Evolutionary conservation across 371 early-diverging fungal genomes (phyloP).

Genomic region (Mucor lusitanicus): DNA sequence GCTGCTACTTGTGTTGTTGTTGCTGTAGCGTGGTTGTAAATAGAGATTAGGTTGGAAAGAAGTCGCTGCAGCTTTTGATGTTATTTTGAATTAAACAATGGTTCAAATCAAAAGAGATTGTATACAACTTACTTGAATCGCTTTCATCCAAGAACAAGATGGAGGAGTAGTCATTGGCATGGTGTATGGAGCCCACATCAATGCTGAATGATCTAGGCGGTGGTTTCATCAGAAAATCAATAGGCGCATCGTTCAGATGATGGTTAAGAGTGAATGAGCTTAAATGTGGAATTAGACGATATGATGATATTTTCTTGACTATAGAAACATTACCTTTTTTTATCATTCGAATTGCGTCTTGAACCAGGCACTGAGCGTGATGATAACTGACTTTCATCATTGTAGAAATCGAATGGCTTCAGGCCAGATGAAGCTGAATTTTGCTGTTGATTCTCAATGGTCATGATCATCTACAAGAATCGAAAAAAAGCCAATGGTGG

Average conservation of each 20-base stretch:
- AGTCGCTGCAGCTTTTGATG: neutral
- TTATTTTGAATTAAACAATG: neutral
- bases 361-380: slow-evolving; percentile 42
- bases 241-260: slow-evolving; percentile 11
- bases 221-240: slow-evolving; percentile 19
- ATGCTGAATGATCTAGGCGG: slow-evolving; percentile 36
- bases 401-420: slow-evolving; percentile 10
- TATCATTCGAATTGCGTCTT: slow-evolving; percentile 39
- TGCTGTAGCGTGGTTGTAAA: slow-evolving; percentile 10
- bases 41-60: slow-evolving; percentile 4
- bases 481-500: neutral
- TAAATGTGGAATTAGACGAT: neutral
- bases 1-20: neutral
- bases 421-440: neutral
- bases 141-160: neutral
- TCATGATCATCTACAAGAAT: slow-evolving; percentile 12
- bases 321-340: slow-evolving; percentile 7
- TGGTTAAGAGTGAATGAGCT: neutral
- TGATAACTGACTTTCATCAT: neutral
- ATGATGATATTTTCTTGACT: neutral
- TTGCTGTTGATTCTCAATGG: slow-evolving; percentile 17
- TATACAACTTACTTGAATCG: slow-evolving; percentile 5
- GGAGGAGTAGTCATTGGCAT: neutral
- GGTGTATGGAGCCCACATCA: slow-evolving; percentile 35
- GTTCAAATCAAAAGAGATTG: neutral